Evolutionary conservation across 2,329 filamentous ascomycete genomes (phyloP).

Genomic region (Ophiognomonia clavigignenti-juglandacearum): DNA sequence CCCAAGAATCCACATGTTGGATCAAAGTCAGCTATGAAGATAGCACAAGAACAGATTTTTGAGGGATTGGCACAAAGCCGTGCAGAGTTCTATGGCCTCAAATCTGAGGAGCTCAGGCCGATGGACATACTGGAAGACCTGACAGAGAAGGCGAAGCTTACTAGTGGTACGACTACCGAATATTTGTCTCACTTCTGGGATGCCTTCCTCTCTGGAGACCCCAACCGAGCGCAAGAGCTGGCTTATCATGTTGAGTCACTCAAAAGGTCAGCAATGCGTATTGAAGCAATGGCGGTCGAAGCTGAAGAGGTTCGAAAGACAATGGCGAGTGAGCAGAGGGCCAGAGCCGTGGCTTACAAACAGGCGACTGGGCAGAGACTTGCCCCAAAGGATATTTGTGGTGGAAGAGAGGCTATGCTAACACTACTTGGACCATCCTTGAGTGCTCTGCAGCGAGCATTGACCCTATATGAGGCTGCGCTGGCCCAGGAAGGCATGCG

Average conservation of each 20-base stretch:
- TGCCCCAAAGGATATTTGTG: slow-evolving; percentile 65
- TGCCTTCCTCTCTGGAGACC: slow-evolving; percentile 82
- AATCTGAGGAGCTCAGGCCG: slow-evolving; percentile 41
- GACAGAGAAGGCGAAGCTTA: slow-evolving; percentile 56
- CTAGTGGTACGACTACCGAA: slow-evolving; percentile 89
- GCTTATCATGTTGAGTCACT: slow-evolving; percentile 79
- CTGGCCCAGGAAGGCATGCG: slow-evolving; percentile 57
- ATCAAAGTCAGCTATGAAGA: slow-evolving; percentile 60
- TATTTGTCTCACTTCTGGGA: slow-evolving; percentile 98
- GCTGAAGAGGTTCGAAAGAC: slow-evolving; percentile 70
- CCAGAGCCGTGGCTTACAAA: slow-evolving; percentile 65
- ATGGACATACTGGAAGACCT: slow-evolving; percentile 55
- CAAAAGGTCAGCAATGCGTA: slow-evolving; percentile 68
- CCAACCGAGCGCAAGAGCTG: slow-evolving; percentile 74
- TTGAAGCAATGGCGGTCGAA: slow-evolving; percentile 72
- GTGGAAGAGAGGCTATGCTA: slow-evolving; percentile 71
- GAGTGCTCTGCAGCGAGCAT: slow-evolving; percentile 64
- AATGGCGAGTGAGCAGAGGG: slow-evolving; percentile 62
- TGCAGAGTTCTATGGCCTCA: slow-evolving; percentile 50
- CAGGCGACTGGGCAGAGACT: slow-evolving; percentile 70
- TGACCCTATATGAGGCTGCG: slow-evolving; percentile 65
- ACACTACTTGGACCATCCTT: slow-evolving; percentile 72
- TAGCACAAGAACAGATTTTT: slow-evolving; percentile 63
- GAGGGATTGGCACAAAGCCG: slow-evolving; percentile 59
- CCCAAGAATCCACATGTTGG: slow-evolving; percentile 52